These are phyloP conservation scores for Lanzia echinophila DNA, from an alignment of 2,329 filamentous ascomycete genomes.

Conservation along the genomic window DNA sequence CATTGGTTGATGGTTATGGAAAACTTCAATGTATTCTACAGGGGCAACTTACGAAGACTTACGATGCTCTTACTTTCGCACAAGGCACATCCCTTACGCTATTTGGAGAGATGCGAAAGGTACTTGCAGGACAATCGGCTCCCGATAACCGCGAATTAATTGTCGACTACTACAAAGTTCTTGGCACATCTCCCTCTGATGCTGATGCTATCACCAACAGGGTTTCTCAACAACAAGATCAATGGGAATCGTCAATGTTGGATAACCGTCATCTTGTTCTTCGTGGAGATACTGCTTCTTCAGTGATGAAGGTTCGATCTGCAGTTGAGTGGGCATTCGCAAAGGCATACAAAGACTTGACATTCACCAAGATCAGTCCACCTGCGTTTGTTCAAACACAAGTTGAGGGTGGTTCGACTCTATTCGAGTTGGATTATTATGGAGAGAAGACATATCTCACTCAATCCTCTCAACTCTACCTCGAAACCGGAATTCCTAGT, in stretches of 20 bases:
- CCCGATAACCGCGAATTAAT: constrained; percentile 65
- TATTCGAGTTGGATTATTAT: constrained; percentile 46
- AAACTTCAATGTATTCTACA: constrained; percentile 76
- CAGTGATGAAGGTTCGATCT: constrained; percentile 65
- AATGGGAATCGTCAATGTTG: constrained; percentile 37
- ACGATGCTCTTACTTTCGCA: constrained; percentile 64
- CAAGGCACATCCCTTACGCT: constrained; percentile 65
- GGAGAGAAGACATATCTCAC: constrained; percentile 87
- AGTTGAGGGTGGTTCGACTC: constrained; percentile 74
- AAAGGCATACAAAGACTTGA: constrained; percentile 55
- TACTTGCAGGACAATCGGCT: constrained; percentile 59
- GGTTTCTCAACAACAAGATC: constrained; percentile 62
- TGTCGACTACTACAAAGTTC: constrained; percentile 64
- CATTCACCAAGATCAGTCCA: constrained; percentile 63
- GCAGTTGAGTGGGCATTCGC: constrained; percentile 63
- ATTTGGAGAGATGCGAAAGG: constrained; percentile 60
- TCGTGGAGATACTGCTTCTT: constrained; percentile 60
- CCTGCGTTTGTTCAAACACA: constrained; percentile 75
- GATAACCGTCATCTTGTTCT: constrained; percentile 67
- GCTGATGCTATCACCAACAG: constrained; percentile 70
- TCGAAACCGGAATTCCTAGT: constrained; percentile 87
- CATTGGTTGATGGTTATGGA: constrained; percentile 77
- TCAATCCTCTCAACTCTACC: constrained; percentile 94
- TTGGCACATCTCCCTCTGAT: constrained; percentile 62
- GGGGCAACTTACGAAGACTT: constrained; percentile 72